Base-by-base conservation (phyloP, 805 yeast species). In the Kregervanrija fluxuum region DNA sequence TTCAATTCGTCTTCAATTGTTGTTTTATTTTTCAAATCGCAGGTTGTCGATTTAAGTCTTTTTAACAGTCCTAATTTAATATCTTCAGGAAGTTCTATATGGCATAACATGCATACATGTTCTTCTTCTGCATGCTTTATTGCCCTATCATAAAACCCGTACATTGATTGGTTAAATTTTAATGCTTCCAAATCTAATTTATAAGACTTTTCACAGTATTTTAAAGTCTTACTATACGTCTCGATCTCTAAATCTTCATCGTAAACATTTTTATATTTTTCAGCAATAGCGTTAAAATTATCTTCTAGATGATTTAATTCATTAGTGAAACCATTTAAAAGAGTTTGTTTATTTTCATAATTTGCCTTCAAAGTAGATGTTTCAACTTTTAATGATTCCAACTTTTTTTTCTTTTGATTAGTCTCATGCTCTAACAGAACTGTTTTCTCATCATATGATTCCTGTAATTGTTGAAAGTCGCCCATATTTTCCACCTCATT, bases 71-170 rank as follows among this genome's bases (percentile, higher is more conserved):
- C 28, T 22, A 22, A 5, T 22, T 22, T 22, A 22, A 46, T 61
- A 1, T 56, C 54, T 9, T 66, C 67, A 12, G 74, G 74, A 62
- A 89, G 85, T 11, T 73, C 68, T 41, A 95, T 70, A 14, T 76
- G 75, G 61, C 98, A 91, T 37, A 90, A 65, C 37, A 81, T 65
- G 61, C 97, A 91, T 40, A 75, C 69, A 10, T 79, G 71, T 8
- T 74, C 70, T 4, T 59, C 55, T 28, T 76, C 64, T 0, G 95
- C 93, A 35, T 74, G 61, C 30, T 77, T 74, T 10, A 85, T 62
- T 0, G 96, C 96, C 37, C 76, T 77, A 16, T 70, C 62, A 55
- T 85, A 88, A 62, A 82, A 89, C 36, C 77, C 77, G 22, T 77
- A 67, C 0, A 90, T 81, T 2, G 88, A 85, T 37, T 78, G 79